These are phyloP conservation scores for Aspergillus panamensis DNA, from an alignment of 495 filamentous ascomycete species.

Conservation along the genomic window DNA sequence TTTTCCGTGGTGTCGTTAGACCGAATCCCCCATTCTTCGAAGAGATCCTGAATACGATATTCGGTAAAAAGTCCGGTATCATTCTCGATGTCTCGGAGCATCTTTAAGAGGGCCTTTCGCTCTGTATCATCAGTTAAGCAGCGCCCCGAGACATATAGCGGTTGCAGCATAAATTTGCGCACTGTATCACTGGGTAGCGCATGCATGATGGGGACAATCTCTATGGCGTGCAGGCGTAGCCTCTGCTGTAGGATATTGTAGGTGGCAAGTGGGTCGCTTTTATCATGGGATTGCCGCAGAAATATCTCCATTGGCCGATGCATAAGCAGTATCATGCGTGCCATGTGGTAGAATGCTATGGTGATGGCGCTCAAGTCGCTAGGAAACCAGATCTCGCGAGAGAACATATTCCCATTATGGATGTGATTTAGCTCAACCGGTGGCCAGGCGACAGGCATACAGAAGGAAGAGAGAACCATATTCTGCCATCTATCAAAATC, in stretches of 20 bases:
- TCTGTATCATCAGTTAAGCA: constrained; percentile 36
- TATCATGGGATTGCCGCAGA: constrained; percentile 25
- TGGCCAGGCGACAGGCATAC: constrained; percentile 8
- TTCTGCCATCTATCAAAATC: constrained; percentile 16
- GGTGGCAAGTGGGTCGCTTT: constrained; percentile 30
- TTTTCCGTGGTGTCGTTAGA: neutral
- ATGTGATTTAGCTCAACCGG: neutral
- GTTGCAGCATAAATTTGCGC: constrained; percentile 47
- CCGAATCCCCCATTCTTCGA: constrained; percentile 38
- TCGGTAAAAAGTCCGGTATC: constrained; percentile 49
- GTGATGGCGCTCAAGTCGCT: constrained; percentile 48
- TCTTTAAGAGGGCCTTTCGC: constrained; percentile 32
- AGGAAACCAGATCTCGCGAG: constrained; percentile 48
- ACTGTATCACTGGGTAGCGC: constrained; percentile 39
- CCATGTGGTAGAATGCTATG: constrained; percentile 51
- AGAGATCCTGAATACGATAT: constrained; percentile 42
- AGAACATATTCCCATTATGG: constrained; percentile 15
- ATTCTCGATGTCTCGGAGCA: constrained; percentile 40
- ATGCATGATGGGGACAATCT: constrained; percentile 42
- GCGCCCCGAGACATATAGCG: constrained; percentile 48
- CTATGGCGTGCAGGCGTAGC: constrained; percentile 37
- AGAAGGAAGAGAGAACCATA: constrained; percentile 9
- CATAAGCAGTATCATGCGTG: constrained; percentile 44
- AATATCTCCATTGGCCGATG: constrained; percentile 44
- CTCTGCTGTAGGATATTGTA: constrained; percentile 39